phyloP scores from a whole-genome alignment of 2,329 filamentous ascomycete species.

The Akanthomyces uredinophilus region DNA sequence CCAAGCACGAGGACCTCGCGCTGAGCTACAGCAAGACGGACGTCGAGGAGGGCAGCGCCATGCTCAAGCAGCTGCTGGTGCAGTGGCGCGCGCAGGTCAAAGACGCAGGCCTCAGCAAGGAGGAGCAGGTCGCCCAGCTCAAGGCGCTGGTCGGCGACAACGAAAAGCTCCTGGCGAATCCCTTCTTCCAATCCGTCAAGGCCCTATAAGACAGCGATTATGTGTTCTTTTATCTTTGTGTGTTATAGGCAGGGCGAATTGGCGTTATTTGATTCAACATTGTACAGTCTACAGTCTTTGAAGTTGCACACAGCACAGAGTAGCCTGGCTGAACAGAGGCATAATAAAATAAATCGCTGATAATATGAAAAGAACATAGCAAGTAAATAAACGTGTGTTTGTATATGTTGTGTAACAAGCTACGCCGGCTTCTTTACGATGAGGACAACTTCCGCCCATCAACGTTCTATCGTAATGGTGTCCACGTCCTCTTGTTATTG shows the following conservation, averaged over 20 bases:
- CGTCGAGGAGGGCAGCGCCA: constrained; percentile 78
- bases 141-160: constrained; percentile 73
- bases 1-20: constrained; percentile 61
- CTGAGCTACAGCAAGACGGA: constrained; percentile 72
- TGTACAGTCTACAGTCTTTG: background rate
- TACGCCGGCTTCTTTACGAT: background rate
- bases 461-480: background rate
- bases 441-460: background rate
- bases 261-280: background rate
- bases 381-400: background rate
- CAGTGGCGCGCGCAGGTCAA: constrained; percentile 79
- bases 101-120: constrained; percentile 52
- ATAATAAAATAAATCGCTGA: background rate
- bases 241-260: background rate
- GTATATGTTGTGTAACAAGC: constrained; percentile 1
- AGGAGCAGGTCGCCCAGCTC: constrained; percentile 74
- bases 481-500: background rate
- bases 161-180: constrained; percentile 56
- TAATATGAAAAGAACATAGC: background rate
- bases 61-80: constrained; percentile 77
- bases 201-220: constrained; percentile 35
- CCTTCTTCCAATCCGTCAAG: constrained; percentile 65
- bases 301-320: background rate
- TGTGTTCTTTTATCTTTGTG: background rate
- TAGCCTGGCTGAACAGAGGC: background rate